A percentile compares a stretch with the other conserved stretches of the same genome.
These are phyloP conservation scores for Pythium oligandrum DNA, from an alignment of 352 stramenopile genomes.

Conservation along the genomic window DNA sequence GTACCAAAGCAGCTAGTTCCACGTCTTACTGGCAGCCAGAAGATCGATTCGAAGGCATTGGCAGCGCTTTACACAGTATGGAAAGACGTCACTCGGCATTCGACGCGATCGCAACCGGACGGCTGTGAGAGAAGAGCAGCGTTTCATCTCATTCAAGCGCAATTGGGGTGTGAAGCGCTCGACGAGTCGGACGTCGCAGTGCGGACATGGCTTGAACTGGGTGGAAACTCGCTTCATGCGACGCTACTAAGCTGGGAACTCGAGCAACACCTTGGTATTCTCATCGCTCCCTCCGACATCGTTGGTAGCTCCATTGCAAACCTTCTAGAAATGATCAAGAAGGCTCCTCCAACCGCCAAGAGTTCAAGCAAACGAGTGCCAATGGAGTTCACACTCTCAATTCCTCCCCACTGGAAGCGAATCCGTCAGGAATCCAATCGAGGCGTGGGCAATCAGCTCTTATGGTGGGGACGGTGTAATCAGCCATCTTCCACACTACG, in stretches of 20 bases:
- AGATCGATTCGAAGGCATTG: conserved; percentile 24
- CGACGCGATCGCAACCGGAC: too few relatives aligned
- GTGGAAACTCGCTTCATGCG: conserved; percentile 50
- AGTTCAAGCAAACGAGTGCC: background rate
- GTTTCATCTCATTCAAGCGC: too few relatives aligned
- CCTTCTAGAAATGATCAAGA: background rate
- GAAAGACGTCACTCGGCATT: too few relatives aligned
- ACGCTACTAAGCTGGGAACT: conserved; percentile 44
- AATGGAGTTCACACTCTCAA: too few relatives aligned
- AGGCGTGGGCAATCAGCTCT: too few relatives aligned
- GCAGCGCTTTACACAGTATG: too few relatives aligned
- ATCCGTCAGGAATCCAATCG: too few relatives aligned
- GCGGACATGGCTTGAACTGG: conserved; percentile 35
- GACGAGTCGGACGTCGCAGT: background rate
- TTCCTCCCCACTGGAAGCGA: too few relatives aligned
- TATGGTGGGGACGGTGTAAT: too few relatives aligned
- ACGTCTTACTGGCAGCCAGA: conserved; percentile 27
- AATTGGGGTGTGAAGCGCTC: background rate
- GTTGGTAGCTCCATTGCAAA: conserved; percentile 10
- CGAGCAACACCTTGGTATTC: conserved; percentile 11
- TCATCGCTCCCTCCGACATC: conserved; percentile 17
- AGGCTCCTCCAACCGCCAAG: background rate
- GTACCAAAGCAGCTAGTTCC: conserved; percentile 14
- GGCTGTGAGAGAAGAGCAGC: too few relatives aligned
- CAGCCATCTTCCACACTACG: too few relatives aligned